These are phyloP conservation scores for Penicillium diatomitis DNA, from an alignment of 495 filamentous ascomycete genomes.

Conservation along the genomic window DNA sequence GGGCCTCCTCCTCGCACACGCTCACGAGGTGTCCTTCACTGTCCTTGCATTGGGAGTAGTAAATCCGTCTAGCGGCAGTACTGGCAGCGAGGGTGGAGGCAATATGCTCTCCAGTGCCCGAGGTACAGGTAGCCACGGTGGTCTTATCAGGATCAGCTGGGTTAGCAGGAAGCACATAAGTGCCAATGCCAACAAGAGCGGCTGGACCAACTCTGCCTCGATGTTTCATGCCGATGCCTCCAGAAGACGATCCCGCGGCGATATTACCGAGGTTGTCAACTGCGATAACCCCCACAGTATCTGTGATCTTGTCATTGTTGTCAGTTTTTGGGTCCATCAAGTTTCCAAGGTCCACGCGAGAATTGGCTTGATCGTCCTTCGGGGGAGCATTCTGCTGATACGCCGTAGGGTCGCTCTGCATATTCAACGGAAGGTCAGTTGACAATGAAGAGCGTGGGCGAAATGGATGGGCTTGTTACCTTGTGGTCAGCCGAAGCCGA, in stretches of 20 bases:
- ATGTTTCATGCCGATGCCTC: constrained; percentile 99
- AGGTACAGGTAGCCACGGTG: constrained; percentile 70
- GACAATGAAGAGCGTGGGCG: too few species aligned
- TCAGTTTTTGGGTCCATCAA: too few species aligned
- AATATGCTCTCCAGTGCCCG: constrained; percentile 96
- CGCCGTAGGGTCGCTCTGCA: too few species aligned
- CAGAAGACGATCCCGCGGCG: constrained; percentile 94
- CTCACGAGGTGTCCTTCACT: constrained; percentile 51
- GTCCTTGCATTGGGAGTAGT: constrained; percentile 51
- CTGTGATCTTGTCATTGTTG: constrained; percentile 53
- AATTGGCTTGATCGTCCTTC: too few species aligned
- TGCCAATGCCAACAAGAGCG: constrained; percentile 84
- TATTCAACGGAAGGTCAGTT: too few species aligned
- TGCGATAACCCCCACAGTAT: constrained; percentile 93
- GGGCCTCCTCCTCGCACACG: constrained; percentile 60
- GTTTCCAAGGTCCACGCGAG: too few species aligned
- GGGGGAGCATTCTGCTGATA: too few species aligned
- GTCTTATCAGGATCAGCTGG: constrained; percentile 49
- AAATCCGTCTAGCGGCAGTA: constrained; percentile 68
- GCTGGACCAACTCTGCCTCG: constrained; percentile 83
- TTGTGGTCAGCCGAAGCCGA: too few species aligned
- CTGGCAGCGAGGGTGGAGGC: constrained; percentile 78
- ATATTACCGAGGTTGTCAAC: constrained; percentile 79
- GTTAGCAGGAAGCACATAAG: constrained; percentile 68
- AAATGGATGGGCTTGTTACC: too few species aligned